These are phyloP conservation scores for Yamadazyma insecticola DNA, from an alignment of 805 yeast species.

Conservation along the genomic window DNA sequence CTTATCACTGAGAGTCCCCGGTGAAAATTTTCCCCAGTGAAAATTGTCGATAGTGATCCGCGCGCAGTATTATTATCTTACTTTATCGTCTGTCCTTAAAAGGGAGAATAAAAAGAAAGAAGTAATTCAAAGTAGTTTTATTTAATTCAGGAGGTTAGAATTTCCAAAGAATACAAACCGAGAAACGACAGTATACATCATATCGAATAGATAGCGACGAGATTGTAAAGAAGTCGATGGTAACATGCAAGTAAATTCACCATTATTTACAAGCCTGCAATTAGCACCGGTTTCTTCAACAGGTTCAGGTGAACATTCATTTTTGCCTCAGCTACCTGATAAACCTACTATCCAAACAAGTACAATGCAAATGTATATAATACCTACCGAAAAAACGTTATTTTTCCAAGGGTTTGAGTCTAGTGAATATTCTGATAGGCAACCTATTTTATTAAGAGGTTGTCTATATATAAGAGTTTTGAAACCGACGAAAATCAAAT, in stretches of 20 bases:
- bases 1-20: too few species aligned
- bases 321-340: slow-evolving; percentile 46
- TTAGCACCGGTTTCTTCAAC: slow-evolving; percentile 16
- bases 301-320: slow-evolving; percentile 10
- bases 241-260: slow-evolving; percentile 14
- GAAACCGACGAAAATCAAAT: slow-evolving; percentile 68
- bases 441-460: slow-evolving; percentile 82
- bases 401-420: slow-evolving; percentile 79
- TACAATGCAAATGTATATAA: slow-evolving; percentile 64
- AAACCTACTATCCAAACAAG: slow-evolving; percentile 59
- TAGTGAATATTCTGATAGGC: slow-evolving; percentile 56
- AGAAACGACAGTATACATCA: too few species aligned
- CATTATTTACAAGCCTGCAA: slow-evolving; percentile 23
- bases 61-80: too few species aligned
- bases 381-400: slow-evolving; percentile 74
- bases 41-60: too few species aligned
- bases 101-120: too few species aligned
- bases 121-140: too few species aligned
- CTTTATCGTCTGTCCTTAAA: too few species aligned
- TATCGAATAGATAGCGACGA: too few species aligned
- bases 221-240: too few species aligned
- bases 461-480: slow-evolving; percentile 63
- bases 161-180: too few species aligned
- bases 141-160: too few species aligned
- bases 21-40: too few species aligned